phyloP scores from a whole-genome alignment of 192 early-diverging fungal species.

The Coemansia sp. region DNA sequence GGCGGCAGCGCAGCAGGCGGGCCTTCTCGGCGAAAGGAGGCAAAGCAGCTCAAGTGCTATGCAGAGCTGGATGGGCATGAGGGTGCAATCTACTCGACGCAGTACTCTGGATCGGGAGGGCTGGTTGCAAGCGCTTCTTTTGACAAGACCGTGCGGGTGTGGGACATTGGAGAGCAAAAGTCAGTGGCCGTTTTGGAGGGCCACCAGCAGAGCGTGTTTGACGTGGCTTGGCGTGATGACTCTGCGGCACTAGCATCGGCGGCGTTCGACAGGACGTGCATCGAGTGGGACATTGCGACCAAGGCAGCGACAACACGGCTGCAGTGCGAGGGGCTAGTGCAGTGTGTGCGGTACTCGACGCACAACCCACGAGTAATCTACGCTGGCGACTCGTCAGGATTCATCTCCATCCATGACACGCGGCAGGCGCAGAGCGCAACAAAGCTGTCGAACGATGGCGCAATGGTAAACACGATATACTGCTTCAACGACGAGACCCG shows the following conservation, averaged over 20 bases:
- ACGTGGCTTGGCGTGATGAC: slow-evolving; percentile 52
- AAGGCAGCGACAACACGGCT: slow-evolving; percentile 15
- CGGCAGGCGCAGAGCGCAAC: slow-evolving; percentile 26
- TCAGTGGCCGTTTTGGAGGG: slow-evolving; percentile 59
- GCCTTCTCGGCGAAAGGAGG: slow-evolving; percentile 40
- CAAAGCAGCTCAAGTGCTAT: slow-evolving; percentile 51
- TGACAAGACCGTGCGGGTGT: slow-evolving; percentile 90
- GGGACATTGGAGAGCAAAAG: slow-evolving; percentile 68
- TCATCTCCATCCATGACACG: slow-evolving; percentile 46
- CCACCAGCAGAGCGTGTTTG: slow-evolving; percentile 51
- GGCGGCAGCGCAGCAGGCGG: slow-evolving; percentile 18
- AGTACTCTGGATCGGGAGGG: slow-evolving; percentile 82
- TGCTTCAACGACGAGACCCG: slow-evolving; percentile 55
- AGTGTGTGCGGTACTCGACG: slow-evolving; percentile 52
- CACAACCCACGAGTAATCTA: slow-evolving; percentile 60
- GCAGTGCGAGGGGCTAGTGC: slow-evolving; percentile 46
- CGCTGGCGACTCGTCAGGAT: slow-evolving; percentile 84
- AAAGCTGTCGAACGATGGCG: slow-evolving; percentile 44
- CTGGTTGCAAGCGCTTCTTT: slow-evolving; percentile 90
- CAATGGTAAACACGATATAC: slow-evolving; percentile 53
- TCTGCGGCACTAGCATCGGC: slow-evolving; percentile 38
- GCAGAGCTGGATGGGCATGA: slow-evolving; percentile 71
- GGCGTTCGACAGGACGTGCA: slow-evolving; percentile 48
- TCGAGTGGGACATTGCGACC: slow-evolving; percentile 51
- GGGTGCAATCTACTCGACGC: slow-evolving; percentile 88